Evolutionary conservation across 148 eudicot genomes (phyloP).

Genomic region (Amaranthus hypochondriacus): DNA sequence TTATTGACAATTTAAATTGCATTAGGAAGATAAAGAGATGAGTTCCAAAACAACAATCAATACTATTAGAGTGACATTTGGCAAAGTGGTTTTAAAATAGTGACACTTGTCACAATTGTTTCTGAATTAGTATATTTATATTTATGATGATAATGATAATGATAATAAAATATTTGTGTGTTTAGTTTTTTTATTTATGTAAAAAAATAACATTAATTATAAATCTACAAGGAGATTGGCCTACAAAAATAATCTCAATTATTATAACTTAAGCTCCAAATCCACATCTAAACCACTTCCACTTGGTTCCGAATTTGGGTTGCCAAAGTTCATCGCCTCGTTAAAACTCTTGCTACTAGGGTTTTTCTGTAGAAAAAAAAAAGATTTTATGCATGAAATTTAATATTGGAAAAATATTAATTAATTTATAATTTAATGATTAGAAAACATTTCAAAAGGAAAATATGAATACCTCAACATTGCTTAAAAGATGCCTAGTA

Average conservation of each 20-base stretch:
- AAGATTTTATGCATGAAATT: background rate
- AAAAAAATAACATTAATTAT: background rate
- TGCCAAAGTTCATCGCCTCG: conserved; percentile 7
- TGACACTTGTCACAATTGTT: background rate
- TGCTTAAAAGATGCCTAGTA: conserved; percentile 31
- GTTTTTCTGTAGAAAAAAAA: conserved; percentile 17
- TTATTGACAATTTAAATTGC: too few species aligned
- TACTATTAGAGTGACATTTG: too few species aligned
- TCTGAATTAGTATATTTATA: too few species aligned
- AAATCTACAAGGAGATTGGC: background rate
- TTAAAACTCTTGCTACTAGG: background rate
- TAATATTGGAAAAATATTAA: too few species aligned
- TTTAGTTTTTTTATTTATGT: background rate
- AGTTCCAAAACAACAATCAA: too few species aligned
- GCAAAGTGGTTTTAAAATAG: background rate
- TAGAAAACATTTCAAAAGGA: too few species aligned
- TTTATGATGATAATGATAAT: background rate
- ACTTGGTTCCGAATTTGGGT: conserved; percentile 8
- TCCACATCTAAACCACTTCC: conserved; percentile 22
- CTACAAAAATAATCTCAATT: too few species aligned
- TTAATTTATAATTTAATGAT: too few species aligned
- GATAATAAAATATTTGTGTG: background rate
- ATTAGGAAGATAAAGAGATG: too few species aligned
- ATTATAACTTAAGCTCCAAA: conserved; percentile 28
- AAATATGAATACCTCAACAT: conserved; percentile 26